Percentiles rank a stretch among this genome's conserved stretches.
These are phyloP conservation scores for Melampsora larici-populina DNA, from an alignment of 1,284 basidiomycete genomes.

Conservation along the genomic window DNA sequence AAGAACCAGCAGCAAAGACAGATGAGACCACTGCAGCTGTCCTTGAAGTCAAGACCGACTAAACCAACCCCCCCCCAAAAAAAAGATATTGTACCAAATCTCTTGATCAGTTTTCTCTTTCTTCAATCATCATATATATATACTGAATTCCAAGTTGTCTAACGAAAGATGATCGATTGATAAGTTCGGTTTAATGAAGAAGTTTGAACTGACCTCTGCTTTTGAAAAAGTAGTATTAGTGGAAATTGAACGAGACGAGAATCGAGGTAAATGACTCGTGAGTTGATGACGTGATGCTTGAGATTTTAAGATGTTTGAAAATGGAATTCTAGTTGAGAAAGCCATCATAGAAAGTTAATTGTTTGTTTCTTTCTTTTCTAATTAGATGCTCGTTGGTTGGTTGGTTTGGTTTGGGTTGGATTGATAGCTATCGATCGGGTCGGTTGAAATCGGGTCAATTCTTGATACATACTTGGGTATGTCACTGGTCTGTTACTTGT, in stretches of 20 bases:
- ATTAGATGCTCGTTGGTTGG: too few species aligned
- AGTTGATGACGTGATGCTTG: background rate
- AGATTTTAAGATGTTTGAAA: background rate
- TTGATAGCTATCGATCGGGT: too few species aligned
- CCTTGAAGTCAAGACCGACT: conserved; percentile 37
- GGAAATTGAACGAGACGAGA: background rate
- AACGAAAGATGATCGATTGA: background rate
- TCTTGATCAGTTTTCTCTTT: background rate
- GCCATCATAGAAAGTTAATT: background rate
- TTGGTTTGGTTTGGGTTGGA: too few species aligned
- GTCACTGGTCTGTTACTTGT: too few species aligned
- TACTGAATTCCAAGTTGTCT: too few species aligned
- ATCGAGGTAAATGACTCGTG: background rate
- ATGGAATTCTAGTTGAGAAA: background rate
- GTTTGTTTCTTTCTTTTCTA: too few species aligned
- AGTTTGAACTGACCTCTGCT: background rate
- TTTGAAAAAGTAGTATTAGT: background rate
- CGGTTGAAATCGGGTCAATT: too few species aligned
- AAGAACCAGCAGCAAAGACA: conserved; percentile 34
- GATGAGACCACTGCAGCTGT: conserved; percentile 35
- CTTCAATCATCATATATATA: too few species aligned
- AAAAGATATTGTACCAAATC: background rate
- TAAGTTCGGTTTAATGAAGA: background rate
- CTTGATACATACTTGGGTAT: too few species aligned
- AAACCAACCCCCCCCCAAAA: background rate